Conservation (phyloP, 2,329 filamentous ascomycete genomes). For the Diaporthe ampelina region DNA sequence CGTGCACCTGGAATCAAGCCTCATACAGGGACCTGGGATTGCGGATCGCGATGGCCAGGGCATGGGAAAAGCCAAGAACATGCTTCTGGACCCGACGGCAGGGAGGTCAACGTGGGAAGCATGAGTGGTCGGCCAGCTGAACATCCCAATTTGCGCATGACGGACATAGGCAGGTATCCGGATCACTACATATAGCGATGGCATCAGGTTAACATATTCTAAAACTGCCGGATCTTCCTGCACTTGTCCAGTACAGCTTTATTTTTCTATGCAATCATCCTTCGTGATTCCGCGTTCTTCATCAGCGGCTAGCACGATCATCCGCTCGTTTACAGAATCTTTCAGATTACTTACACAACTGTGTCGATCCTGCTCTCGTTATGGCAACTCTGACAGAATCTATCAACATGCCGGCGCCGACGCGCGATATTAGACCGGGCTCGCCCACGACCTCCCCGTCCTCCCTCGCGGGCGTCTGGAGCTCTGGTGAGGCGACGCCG, state of each 20-base stretch:
- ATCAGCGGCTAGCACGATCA: neutral
- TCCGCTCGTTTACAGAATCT: slow-evolving; percentile 18
- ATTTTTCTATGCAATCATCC: slow-evolving; percentile 3
- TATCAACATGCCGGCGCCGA: slow-evolving; percentile 19
- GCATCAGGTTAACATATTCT: neutral
- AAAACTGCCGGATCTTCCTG: slow-evolving; percentile 6
- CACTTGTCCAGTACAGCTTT: neutral
- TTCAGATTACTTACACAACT: neutral
- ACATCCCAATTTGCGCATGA: neutral
- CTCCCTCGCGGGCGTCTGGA: slow-evolving; percentile 33
- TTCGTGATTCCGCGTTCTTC: neutral
- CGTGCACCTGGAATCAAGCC: slow-evolving; percentile 11
- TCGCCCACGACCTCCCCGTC: slow-evolving; percentile 39
- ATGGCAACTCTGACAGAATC: slow-evolving; percentile 18
- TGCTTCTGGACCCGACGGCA: neutral
- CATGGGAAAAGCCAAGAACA: neutral
- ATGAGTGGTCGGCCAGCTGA: neutral
- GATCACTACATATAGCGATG: slow-evolving; percentile 35
- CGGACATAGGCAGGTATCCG: slow-evolving; percentile 22
- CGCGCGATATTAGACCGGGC: slow-evolving; percentile 41
- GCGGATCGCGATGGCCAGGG: neutral
- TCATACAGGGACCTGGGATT: slow-evolving; percentile 11
- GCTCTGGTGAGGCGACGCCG: slow-evolving; percentile 41
- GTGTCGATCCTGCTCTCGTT: neutral
- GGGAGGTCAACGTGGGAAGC: neutral